Conservation (phyloP, 208 protist species). For the Strigomonas culicis region DNA sequence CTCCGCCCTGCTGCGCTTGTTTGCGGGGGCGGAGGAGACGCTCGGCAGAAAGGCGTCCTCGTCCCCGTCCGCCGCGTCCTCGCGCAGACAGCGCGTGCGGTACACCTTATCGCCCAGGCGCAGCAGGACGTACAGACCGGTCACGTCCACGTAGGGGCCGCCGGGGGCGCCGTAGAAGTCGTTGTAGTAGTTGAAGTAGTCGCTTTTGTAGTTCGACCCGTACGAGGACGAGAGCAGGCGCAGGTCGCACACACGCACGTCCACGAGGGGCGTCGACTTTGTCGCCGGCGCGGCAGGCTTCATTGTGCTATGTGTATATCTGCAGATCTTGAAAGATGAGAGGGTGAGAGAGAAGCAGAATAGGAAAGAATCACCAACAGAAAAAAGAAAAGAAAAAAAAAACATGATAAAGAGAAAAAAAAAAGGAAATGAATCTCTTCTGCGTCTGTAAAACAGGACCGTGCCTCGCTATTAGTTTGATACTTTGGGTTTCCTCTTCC, state of each 20-base stretch:
- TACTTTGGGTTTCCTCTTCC: too few species aligned
- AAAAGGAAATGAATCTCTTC: too few species aligned
- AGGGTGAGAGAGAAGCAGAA: too few species aligned
- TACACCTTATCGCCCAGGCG: slow-evolving; percentile 35
- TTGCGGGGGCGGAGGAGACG: too few species aligned
- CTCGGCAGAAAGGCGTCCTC: background rate
- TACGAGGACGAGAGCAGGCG: slow-evolving; percentile 12
- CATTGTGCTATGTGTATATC: too few species aligned
- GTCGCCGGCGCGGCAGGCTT: too few species aligned
- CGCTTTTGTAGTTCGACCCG: too few species aligned
- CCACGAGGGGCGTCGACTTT: background rate
- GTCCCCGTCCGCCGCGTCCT: background rate
- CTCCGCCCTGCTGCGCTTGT: background rate
- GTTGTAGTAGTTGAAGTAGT: too few species aligned
- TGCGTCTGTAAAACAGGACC: too few species aligned
- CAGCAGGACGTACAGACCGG: slow-evolving; percentile 59
- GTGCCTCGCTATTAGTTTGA: too few species aligned
- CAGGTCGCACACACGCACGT: slow-evolving; percentile 47
- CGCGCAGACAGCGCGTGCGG: slow-evolving; percentile 38
- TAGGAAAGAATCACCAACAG: background rate
- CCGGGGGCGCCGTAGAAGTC: too few species aligned
- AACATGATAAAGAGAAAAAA: background rate
- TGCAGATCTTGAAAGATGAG: too few species aligned
- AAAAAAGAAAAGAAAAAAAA: background rate
- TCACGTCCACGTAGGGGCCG: slow-evolving; percentile 1